Conservation (phyloP, 2,329 filamentous ascomycete genomes). For the Hymenoscyphus fraxineus region DNA sequence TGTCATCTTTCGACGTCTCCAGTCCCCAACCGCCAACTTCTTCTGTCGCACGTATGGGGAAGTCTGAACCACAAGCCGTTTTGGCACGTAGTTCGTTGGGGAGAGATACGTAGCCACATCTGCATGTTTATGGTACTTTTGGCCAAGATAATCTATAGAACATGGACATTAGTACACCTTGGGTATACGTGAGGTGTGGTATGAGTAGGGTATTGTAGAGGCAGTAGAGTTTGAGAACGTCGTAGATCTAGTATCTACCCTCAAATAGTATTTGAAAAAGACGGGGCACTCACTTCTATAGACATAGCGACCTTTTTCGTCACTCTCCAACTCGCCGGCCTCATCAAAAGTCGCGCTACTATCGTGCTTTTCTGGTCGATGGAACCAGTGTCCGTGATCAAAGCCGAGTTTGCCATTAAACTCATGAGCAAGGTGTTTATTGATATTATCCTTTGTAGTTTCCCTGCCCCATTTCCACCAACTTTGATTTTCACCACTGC, state of each 20-base stretch:
- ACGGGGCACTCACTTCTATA: constrained; percentile 16
- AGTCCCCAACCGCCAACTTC: constrained; percentile 20
- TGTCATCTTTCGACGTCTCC: constrained; percentile 23
- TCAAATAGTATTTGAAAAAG: no score
- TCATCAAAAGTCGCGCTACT: constrained; percentile 9
- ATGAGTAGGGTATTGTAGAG: no score
- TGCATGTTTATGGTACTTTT: constrained; percentile 23
- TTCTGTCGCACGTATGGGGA: constrained; percentile 19
- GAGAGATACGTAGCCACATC: constrained; percentile 30
- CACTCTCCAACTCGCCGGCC: constrained; percentile 11
- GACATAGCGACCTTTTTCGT: constrained; percentile 15
- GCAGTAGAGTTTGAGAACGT: no score
- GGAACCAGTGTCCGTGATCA: constrained; percentile 11
- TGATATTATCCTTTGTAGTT: background rate
- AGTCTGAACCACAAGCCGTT: constrained; percentile 27
- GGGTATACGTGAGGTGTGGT: no score
- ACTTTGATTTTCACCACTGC: background rate
- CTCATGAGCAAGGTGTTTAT: constrained; percentile 8
- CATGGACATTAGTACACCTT: no score
- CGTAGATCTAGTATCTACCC: no score
- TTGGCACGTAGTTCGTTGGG: constrained; percentile 26
- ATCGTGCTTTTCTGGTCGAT: constrained; percentile 10
- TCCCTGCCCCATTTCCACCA: constrained; percentile 2
- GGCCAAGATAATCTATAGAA: constrained; percentile 18
- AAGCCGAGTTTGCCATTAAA: constrained; percentile 14